Base-by-base conservation (phyloP, 352 stramenopile genomes). In the Phytopythium cucurbitacearum region DNA sequence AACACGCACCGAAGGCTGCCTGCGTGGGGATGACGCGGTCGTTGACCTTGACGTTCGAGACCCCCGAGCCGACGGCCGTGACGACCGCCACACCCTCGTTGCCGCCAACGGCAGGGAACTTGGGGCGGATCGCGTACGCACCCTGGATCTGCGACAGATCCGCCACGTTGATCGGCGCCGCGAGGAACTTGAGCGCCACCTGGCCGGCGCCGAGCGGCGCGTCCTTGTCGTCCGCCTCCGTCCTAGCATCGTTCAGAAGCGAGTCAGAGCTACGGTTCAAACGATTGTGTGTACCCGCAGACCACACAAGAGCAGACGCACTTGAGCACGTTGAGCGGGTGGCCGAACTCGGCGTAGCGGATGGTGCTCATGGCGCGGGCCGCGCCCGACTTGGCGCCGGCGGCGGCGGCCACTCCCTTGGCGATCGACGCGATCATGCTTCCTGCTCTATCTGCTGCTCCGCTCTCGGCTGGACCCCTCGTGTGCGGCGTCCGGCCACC, bases 131-230 rank as follows among this genome's bases (percentile, higher is more conserved):
- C 36, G 80, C 80, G 64, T 96, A 95, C 8, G 73, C 67, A 47
- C 87, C 87, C 65, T 94, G 83, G 45, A 95, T 91, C 76, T 94
- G 82, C 57, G 81, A 91, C 53, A 95, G 70, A 58, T 96, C 87
- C 32, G 86, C 76, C 41, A 91, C 78, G 58, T 96, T 95, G 59
- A 96, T 94, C 5, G 87, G 87, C 41, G 86, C 85, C 16, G 86
- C 87, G 56, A 96, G 62, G 67, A 96, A 94, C 73, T 94, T 91
- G 56, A 96, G 68, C 40, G 78, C 81, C 15, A 96, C 83, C 57
- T 96, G 81, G 46, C 68, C 74, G 12, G 67, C 60, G 39, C 60
- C 66, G 5, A 82, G 65, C 45, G 69, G 53, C 5, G 57, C 61
- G 21, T 87, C 69, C 63, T 84, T 80, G 51, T 87, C 77, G 56